Percentiles rank a stretch among this genome's conserved stretches.
Conservation (phyloP, 140 eudicot genomes). For the Cichorium intybus region DNA sequence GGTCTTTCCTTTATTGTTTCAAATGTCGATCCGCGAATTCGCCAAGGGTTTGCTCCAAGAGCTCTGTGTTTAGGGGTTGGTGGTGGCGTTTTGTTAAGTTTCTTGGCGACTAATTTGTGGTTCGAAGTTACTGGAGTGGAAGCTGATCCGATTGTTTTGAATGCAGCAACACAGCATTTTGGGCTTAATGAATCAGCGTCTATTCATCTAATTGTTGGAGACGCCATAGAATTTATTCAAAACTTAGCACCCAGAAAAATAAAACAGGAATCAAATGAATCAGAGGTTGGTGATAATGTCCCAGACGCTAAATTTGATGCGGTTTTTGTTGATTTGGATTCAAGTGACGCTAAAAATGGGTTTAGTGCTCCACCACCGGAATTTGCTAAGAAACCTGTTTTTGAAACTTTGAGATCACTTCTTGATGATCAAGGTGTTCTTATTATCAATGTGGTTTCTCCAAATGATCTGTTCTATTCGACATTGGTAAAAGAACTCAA, state of each 20-base stretch:
- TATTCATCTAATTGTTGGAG: constrained; percentile 32
- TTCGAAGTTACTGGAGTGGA: constrained; percentile 43
- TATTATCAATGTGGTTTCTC: constrained; percentile 45
- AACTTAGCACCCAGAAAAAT: constrained; percentile 1
- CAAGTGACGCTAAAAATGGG: constrained; percentile 42
- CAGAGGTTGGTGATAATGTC: not conserved
- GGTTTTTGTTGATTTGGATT: constrained; percentile 64
- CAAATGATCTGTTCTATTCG: constrained; percentile 28
- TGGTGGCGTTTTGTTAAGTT: constrained; percentile 60
- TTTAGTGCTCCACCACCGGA: constrained; percentile 44
- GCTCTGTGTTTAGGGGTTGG: constrained; percentile 69
- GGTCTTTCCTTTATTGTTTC: constrained; percentile 42
- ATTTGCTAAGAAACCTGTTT: not conserved
- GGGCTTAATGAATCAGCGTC: constrained; percentile 31
- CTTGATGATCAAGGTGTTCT: constrained; percentile 42
- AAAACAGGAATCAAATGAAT: not conserved
- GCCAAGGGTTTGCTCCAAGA: constrained; percentile 29
- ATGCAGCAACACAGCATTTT: constrained; percentile 40
- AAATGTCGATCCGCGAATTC: constrained; percentile 28
- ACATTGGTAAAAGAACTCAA: constrained; percentile 24
- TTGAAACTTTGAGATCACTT: not conserved
- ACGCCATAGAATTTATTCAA: constrained; percentile 35
- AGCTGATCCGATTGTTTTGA: constrained; percentile 44
- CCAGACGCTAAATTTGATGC: constrained; percentile 34
- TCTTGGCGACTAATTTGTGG: constrained; percentile 24